These are phyloP conservation scores for Phaeotremella fagi DNA, from an alignment of 768 basidiomycete species.

Conservation along the genomic window DNA sequence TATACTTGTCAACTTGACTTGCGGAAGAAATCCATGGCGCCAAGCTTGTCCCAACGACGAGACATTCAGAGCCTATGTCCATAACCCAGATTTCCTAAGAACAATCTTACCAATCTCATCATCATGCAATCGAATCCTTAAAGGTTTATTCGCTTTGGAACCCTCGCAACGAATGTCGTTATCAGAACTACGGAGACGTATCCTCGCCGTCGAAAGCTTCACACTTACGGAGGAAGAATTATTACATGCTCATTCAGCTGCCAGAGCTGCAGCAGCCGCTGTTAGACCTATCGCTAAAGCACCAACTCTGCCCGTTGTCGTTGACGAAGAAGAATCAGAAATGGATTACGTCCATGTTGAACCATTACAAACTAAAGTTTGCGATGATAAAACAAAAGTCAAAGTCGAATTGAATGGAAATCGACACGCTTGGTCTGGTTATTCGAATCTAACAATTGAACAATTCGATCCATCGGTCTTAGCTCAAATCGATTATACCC, in stretches of 20 bases:
- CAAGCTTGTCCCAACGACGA: conserved; percentile 61
- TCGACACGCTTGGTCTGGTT: conserved; percentile 7
- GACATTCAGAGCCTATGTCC: conserved; percentile 73
- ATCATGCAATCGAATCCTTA: conserved; percentile 62
- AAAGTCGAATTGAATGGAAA: neutral
- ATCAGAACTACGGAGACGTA: conserved; percentile 57
- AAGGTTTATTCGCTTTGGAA: conserved; percentile 66
- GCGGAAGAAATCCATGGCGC: conserved; percentile 72
- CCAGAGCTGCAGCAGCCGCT: conserved; percentile 37
- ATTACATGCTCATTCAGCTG: conserved; percentile 40
- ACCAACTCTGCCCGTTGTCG: neutral
- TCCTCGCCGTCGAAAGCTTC: conserved; percentile 60
- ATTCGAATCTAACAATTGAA: conserved; percentile 7
- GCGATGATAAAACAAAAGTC: too few relatives aligned
- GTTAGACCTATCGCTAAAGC: conserved; percentile 15
- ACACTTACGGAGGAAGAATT: conserved; percentile 58
- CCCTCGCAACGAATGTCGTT: conserved; percentile 62
- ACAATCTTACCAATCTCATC: conserved; percentile 68
- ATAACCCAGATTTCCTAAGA: conserved; percentile 61
- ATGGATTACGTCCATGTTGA: neutral
- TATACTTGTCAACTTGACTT: conserved; percentile 66
- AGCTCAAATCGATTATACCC: conserved; percentile 20
- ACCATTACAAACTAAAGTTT: too few relatives aligned
- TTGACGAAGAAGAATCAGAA: neutral
- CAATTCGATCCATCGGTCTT: conserved; percentile 14